Evolutionary conservation across 805 yeast genomes (phyloP).

Genomic region (Candida dajiaensis): DNA sequence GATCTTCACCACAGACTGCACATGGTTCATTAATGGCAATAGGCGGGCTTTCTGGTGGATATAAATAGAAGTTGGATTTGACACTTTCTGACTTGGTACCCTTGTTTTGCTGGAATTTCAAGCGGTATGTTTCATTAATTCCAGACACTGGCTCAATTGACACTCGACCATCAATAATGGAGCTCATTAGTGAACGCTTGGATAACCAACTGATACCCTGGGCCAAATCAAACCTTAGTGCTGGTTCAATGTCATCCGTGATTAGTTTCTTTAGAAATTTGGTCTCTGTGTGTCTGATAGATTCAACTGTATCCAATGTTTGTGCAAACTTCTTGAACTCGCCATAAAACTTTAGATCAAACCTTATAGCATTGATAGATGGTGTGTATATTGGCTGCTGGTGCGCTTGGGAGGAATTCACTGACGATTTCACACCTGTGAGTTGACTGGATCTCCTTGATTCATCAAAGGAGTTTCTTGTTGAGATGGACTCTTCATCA

Average conservation of each 20-base stretch:
- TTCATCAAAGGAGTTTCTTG: conserved; percentile 11
- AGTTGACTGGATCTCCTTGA: not conserved
- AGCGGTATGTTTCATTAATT: conserved; percentile 66
- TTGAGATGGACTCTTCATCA: conserved; percentile 25
- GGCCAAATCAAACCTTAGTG: conserved; percentile 56
- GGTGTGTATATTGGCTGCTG: conserved; percentile 35
- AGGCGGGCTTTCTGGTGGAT: conserved; percentile 50
- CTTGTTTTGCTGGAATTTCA: conserved; percentile 21
- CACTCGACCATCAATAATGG: conserved; percentile 74
- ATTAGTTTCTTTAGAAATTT: conserved; percentile 60
- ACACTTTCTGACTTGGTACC: conserved; percentile 15
- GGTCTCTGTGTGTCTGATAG: conserved; percentile 33
- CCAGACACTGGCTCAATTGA: conserved; percentile 84
- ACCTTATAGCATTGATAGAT: conserved; percentile 34
- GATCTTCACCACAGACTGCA: conserved; percentile 75
- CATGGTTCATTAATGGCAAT: conserved; percentile 75
- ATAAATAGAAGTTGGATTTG: conserved; percentile 35
- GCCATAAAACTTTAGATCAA: conserved; percentile 31
- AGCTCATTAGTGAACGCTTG: conserved; percentile 53
- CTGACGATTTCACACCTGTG: not conserved
- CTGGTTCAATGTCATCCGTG: conserved; percentile 75
- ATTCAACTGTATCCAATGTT: conserved; percentile 27
- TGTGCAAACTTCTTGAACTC: conserved; percentile 35
- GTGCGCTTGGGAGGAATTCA: conserved; percentile 9
- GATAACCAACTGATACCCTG: conserved; percentile 59